Evolutionary conservation across 768 basidiomycete species (phyloP), one percentile per base, ranked within the genome.

Genomic region (Chalciporus chontae): DNA sequence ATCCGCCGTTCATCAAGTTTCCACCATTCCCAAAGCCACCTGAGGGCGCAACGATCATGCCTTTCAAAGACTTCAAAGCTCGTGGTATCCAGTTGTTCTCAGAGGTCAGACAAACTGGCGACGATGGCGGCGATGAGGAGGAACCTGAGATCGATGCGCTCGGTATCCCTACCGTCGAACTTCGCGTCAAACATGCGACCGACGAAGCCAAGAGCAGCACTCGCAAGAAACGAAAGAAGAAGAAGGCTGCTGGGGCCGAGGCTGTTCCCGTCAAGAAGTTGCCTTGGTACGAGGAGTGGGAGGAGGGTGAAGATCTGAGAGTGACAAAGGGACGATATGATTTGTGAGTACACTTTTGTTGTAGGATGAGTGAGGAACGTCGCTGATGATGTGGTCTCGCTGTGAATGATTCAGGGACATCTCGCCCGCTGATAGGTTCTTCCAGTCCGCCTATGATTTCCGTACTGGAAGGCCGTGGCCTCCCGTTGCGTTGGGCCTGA

Each of bases 221-320:
- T 24, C 76, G 73, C 48, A 73, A 79, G 64, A 80, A 71, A 60
- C 73, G 72, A 59, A 80, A 76, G 62, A 71, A 62, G 50, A 71
- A 66, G 44, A 65, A 65, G 31, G 54, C 57, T 4, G 47, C 60
- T 48, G 56, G 40, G 8, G 38, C 39, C 5, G 57, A 57, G 17
- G 58, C 31, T 11, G 48, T 54, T 15, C 59, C 61, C 2, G 50
- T 52, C 40, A 66, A 64, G 27, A 66, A 63, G 45, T 46, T 59
- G 15, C 70, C 71, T 37, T 90, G 87, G 87, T 86, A 77, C 70
- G 80, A 87, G 51, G 70, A 79, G n/a, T 90, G 88, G 88, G 77
- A 77, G 43, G 79, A 84, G 37, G 71, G 69, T 3, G 86, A 89
- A 62, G 65, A 72, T 42, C 65, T 74, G 27, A 71, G 80, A 50